These are phyloP conservation scores for Earliella scabrosa DNA, from an alignment of 1,284 basidiomycete species.

Conservation along the genomic window DNA sequence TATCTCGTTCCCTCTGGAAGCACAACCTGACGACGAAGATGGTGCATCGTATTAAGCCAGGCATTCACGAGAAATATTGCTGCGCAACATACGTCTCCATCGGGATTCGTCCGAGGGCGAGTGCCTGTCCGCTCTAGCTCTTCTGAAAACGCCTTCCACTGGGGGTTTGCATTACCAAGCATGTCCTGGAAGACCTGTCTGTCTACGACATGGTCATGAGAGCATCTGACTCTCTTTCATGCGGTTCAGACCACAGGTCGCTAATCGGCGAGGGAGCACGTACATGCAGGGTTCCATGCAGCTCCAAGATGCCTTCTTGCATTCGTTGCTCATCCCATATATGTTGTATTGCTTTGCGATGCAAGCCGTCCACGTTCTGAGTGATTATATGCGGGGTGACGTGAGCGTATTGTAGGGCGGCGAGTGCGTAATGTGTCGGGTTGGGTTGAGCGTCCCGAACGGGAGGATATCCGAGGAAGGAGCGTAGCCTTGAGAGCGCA, in stretches of 20 bases:
- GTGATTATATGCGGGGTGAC: slow-evolving; percentile 77
- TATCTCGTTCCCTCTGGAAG: slow-evolving; percentile 74
- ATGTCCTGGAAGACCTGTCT: slow-evolving; percentile 77
- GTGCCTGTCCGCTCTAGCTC: slow-evolving; percentile 68
- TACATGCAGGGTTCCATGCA: slow-evolving; percentile 90
- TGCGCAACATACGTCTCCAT: slow-evolving; percentile 75
- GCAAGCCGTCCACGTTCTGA: slow-evolving; percentile 93
- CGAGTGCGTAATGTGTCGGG: slow-evolving; percentile 84
- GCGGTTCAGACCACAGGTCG: no score
- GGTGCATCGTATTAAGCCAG: no score
- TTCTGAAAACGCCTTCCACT: slow-evolving; percentile 75
- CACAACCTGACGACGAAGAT: slow-evolving; percentile 61
- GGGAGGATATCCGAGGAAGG: slow-evolving; percentile 83
- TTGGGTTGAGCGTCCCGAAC: slow-evolving; percentile 84
- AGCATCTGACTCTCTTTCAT: slow-evolving; percentile 73
- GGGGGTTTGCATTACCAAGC: slow-evolving; percentile 76
- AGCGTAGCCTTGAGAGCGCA: slow-evolving; percentile 68
- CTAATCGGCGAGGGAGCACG: slow-evolving; percentile 31
- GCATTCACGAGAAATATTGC: not conserved
- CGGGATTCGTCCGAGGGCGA: slow-evolving; percentile 84
- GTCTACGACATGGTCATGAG: slow-evolving; percentile 66
- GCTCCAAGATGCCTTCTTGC: slow-evolving; percentile 68
- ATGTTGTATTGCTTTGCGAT: slow-evolving; percentile 69
- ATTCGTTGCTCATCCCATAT: slow-evolving; percentile 42
- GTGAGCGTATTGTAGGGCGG: slow-evolving; percentile 77